Evolutionary conservation across 768 basidiomycete species (phyloP).

Genomic region (Russula lepida): DNA sequence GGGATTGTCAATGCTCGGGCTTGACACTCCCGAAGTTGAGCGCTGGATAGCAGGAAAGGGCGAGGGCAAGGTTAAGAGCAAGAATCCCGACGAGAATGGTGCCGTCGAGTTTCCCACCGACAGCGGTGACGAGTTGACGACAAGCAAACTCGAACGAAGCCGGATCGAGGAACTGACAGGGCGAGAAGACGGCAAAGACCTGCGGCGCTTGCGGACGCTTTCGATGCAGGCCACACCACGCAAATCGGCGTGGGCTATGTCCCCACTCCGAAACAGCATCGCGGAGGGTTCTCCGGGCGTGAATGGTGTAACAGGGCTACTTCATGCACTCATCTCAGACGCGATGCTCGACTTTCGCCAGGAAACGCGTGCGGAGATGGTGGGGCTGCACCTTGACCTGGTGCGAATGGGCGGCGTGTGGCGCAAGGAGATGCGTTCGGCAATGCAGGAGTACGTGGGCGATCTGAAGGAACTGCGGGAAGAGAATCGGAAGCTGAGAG

Average conservation of each 20-base stretch:
- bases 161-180: constrained; percentile 36
- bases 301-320: constrained; percentile 46
- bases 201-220: constrained; percentile 30
- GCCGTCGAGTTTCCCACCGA: constrained; percentile 37
- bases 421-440: constrained; percentile 52
- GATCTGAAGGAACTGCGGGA: constrained; percentile 42
- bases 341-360: constrained; percentile 66
- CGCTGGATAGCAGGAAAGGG: constrained; percentile 41
- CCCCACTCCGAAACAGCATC: constrained; percentile 30
- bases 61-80: neutral
- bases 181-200: constrained; percentile 36
- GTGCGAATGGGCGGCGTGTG: constrained; percentile 62
- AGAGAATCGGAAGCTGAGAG: constrained; percentile 46
- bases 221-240: constrained; percentile 48
- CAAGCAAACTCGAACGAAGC: constrained; percentile 23
- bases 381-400: constrained; percentile 65
- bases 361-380: constrained; percentile 64
- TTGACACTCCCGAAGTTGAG: constrained; percentile 48
- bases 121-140: constrained; percentile 32
- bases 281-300: constrained; percentile 33
- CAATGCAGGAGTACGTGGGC: constrained; percentile 54
- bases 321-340: constrained; percentile 58
- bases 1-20: constrained; percentile 29
- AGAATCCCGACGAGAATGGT: constrained; percentile 21
- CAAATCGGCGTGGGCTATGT: constrained; percentile 28